Conservation (phyloP, 805 yeast species). For the Yamadazyma endophytica region DNA sequence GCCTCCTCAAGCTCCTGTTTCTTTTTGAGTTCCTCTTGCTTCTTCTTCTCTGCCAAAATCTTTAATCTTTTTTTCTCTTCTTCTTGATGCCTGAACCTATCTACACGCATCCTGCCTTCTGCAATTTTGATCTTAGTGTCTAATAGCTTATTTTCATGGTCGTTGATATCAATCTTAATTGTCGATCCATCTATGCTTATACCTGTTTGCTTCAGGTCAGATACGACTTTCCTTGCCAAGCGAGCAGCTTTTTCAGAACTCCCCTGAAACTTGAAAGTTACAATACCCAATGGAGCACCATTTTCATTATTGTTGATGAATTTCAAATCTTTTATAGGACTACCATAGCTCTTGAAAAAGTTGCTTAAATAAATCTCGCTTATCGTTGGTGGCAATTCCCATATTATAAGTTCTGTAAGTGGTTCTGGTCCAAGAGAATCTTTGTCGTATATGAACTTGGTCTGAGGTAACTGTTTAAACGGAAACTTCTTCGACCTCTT, state of each 20-base stretch:
- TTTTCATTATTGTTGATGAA: constrained; percentile 65
- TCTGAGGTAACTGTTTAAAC: constrained; percentile 38
- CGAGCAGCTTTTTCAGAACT: constrained; percentile 40
- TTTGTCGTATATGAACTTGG: constrained; percentile 54
- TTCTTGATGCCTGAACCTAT: constrained; percentile 25
- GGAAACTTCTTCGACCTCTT: constrained; percentile 39
- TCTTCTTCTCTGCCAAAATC: constrained; percentile 15
- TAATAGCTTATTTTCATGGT: constrained; percentile 34
- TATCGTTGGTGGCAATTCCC: constrained; percentile 58
- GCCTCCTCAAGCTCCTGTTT: constrained; percentile 5
- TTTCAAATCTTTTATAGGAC: constrained; percentile 50
- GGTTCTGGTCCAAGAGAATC: constrained; percentile 77
- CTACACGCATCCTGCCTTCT: constrained; percentile 20
- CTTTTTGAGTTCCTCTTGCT: constrained; percentile 8
- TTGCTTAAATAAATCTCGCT: constrained; percentile 43
- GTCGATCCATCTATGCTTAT: constrained; percentile 50
- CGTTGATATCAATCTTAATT: constrained; percentile 52
- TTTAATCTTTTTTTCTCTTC: constrained; percentile 26
- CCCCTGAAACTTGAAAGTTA: constrained; percentile 60
- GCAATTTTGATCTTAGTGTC: constrained; percentile 34
- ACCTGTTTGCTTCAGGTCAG: constrained; percentile 20
- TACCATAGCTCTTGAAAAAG: constrained; percentile 61
- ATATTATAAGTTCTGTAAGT: constrained; percentile 60
- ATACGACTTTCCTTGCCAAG: constrained; percentile 29
- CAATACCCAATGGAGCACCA: constrained; percentile 76